Base-by-base conservation (phyloP, 768 basidiomycete genomes). In the Leccinum uliginosum region DNA sequence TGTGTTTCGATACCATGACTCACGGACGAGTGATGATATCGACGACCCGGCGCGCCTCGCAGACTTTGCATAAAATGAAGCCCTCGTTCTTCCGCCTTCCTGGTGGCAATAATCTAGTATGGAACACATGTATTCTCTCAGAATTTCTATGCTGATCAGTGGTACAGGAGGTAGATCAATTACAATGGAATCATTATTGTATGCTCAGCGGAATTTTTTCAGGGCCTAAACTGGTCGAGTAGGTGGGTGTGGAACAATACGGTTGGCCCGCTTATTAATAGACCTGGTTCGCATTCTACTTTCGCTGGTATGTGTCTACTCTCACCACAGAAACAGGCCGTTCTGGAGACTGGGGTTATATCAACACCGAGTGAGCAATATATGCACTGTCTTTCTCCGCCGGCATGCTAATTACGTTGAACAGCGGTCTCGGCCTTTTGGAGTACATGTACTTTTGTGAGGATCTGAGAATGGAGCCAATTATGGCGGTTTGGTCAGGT, bases 71-170 rank as follows among this genome's bases (percentile, higher is more conserved):
- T 11, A 80, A 78, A 15, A 77, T 81, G 72, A 76, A 76, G 5
- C 83, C 85, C 12, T 72, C 79, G 17, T 82, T 86, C 65, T 85
- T 83, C 75, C 76, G 85, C 17, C 79, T 85, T 64, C 85, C 85
- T 1, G 85, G 85, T 14, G 85, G 85, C 6, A 85, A 83, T 59
- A 85, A 85, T 61, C 68, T 85, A 47, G 84, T 80, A 55, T 26
- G 75, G 63, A 24, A 30, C n/a, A 26, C 15, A 23, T n/a, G 49
- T 44, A 54, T 21, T 38, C 32, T 29, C 15, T 32, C n/a, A 3
- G 3, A 34, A 67, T 62, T 66, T 67, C 66, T 17, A 71, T 32
- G 66, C 53, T 62, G 26, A 62, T 24, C 19, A 50, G 24, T 10
- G 47, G 9, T 67, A 65, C 48, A 80, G 80, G 60, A 81, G 77